phyloP scores from a whole-genome alignment of 441 rosid species.

The Mallotus japonicus region DNA sequence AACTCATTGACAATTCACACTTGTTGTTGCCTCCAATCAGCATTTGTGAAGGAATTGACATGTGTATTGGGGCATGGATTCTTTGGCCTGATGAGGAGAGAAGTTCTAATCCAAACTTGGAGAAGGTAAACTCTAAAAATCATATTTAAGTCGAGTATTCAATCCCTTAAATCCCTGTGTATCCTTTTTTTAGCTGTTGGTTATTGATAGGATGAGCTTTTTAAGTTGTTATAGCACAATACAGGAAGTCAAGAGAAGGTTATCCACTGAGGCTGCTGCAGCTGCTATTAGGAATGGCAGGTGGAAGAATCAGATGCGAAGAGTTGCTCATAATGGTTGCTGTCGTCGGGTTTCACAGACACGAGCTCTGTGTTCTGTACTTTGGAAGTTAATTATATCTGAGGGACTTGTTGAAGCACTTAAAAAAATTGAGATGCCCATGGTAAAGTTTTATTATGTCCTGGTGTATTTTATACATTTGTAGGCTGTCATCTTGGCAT shows the following conservation, averaged over 20 bases:
- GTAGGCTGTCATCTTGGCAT: conserved; percentile 7
- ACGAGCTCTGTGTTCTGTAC: conserved; percentile 68
- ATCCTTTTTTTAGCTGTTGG: conserved; percentile 12
- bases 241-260: conserved; percentile 89
- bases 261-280: conserved; percentile 80
- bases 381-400: conserved; percentile 88
- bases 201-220: conserved; percentile 16
- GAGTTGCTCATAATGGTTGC: conserved; percentile 95
- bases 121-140: conserved; percentile 55
- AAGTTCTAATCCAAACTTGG: conserved; percentile 79
- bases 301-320: conserved; percentile 96
- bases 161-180: conserved; percentile 5
- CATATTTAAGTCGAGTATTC: neutral
- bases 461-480: neutral
- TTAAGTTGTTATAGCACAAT: conserved; percentile 32
- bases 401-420: conserved; percentile 74
- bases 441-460: conserved; percentile 52
- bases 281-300: conserved; percentile 88
- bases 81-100: conserved; percentile 99
- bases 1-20: conserved; percentile 55
- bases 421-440: conserved; percentile 70
- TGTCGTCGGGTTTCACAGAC: conserved; percentile 91
- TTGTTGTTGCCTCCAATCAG: conserved; percentile 48
- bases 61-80: conserved; percentile 86
- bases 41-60: conserved; percentile 64